These are phyloP conservation scores for Harringtonia aguacate DNA, from an alignment of 2,329 filamentous ascomycete species.

Conservation along the genomic window DNA sequence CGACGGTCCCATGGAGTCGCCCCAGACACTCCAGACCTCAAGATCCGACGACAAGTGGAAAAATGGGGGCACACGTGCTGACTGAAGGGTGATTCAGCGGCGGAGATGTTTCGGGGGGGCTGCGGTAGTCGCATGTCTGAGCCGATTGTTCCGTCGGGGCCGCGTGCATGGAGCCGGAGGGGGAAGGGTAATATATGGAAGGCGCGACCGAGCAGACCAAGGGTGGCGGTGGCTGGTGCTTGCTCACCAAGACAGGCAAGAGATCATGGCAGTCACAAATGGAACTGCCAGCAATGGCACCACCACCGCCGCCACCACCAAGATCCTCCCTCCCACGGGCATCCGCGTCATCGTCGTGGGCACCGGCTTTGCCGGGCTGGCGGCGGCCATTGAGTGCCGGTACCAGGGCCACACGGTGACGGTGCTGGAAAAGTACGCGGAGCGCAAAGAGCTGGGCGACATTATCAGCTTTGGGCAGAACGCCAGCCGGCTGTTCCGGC, in stretches of 20 bases:
- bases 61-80: no score
- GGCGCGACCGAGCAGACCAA: no score
- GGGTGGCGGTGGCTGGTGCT: no score
- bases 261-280: not conserved
- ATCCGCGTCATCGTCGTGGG: slow-evolving; percentile 42
- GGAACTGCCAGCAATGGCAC: not conserved
- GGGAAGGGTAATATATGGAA: not conserved
- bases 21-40: no score
- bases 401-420: slow-evolving; percentile 45
- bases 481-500: slow-evolving; percentile 43
- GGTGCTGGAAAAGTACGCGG: slow-evolving; percentile 39
- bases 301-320: not conserved
- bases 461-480: slow-evolving; percentile 54
- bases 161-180: no score
- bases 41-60: no score
- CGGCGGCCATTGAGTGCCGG: slow-evolving; percentile 48
- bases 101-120: no score
- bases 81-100: no score
- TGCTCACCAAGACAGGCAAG: not conserved
- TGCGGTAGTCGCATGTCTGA: no score
- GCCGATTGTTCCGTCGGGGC: no score
- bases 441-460: slow-evolving; percentile 48
- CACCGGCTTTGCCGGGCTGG: slow-evolving; percentile 48
- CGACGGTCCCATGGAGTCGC: no score
- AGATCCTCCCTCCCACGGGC: slow-evolving; percentile 17